A percentile compares a stretch with the other conserved stretches of the same genome.
Conservation (phyloP, 2,329 filamentous ascomycete genomes). For the Penicillium freii region DNA sequence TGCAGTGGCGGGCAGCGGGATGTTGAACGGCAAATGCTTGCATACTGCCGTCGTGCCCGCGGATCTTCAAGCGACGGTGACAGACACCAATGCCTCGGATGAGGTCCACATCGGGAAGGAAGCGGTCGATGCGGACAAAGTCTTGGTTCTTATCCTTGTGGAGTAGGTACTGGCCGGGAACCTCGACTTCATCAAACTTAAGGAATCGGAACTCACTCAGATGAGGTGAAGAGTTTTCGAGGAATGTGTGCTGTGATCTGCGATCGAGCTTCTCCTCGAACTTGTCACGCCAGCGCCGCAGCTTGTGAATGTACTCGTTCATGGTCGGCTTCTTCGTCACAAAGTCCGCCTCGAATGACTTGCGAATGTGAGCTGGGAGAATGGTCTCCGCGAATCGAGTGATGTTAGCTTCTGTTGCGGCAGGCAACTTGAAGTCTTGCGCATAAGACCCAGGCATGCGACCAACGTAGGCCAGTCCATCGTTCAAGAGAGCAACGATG, state of each 20-base stretch:
- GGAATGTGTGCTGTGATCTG: slow-evolving; percentile 66
- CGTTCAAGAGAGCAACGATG: slow-evolving; percentile 95
- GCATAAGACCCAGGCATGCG: slow-evolving; percentile 83
- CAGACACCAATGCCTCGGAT: slow-evolving; percentile 88
- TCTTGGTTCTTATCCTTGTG: slow-evolving; percentile 99
- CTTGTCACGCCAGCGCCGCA: slow-evolving; percentile 93
- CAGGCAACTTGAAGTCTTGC: slow-evolving; percentile 83
- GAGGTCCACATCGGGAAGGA: slow-evolving; percentile 90
- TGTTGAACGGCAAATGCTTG: slow-evolving; percentile 97
- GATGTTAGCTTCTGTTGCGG: slow-evolving; percentile 92
- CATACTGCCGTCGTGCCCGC: slow-evolving; percentile 95
- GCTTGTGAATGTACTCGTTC: slow-evolving; percentile 96
- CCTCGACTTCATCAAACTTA: slow-evolving; percentile 97
- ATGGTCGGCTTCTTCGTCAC: slow-evolving; percentile 93
- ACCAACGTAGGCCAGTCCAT: slow-evolving; percentile 88
- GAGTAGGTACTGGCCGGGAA: slow-evolving; percentile 93
- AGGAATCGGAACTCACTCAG: slow-evolving; percentile 96
- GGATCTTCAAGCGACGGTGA: slow-evolving; percentile 89
- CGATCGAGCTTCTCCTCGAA: slow-evolving; percentile 97
- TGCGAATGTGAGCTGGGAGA: slow-evolving; percentile 87
- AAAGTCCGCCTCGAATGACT: slow-evolving; percentile 97
- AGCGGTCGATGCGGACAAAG: slow-evolving; percentile 95
- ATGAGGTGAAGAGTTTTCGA: slow-evolving; percentile 85
- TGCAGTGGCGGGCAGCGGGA: slow-evolving; percentile 85
- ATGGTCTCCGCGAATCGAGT: slow-evolving; percentile 96